Percentiles rank a stretch among this genome's conserved stretches.
Evolutionary conservation across 441 rosid species (phyloP).

Genomic region (Gossypium schwendimanii): DNA sequence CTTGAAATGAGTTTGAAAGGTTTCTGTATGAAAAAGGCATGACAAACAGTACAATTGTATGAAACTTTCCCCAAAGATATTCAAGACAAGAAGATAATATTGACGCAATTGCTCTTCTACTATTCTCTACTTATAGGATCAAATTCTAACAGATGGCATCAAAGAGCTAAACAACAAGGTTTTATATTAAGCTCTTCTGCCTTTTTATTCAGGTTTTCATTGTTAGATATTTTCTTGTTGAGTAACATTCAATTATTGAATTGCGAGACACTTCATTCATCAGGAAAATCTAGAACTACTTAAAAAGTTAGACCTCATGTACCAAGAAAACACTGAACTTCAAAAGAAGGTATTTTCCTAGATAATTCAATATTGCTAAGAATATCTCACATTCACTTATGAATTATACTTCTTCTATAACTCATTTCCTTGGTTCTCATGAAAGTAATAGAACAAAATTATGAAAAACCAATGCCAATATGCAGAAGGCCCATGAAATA

Average conservation of each 20-base stretch:
- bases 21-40: slow-evolving; percentile 63
- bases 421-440: neutral
- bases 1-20: slow-evolving; percentile 66
- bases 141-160: slow-evolving; percentile 45
- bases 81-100: too few relatives aligned
- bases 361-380: neutral
- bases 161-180: slow-evolving; percentile 75
- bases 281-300: slow-evolving; percentile 58
- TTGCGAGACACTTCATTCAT: slow-evolving; percentile 49
- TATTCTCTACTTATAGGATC: slow-evolving; percentile 34
- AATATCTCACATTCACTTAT: neutral
- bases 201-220: neutral
- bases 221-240: neutral
- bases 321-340: slow-evolving; percentile 53
- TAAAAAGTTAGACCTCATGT: slow-evolving; percentile 42
- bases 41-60: neutral
- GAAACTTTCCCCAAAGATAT: neutral
- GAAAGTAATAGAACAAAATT: neutral
- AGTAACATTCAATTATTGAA: slow-evolving; percentile 12
- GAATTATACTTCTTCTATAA: neutral
- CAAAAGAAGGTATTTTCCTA: slow-evolving; percentile 51
- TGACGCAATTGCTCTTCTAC: neutral
- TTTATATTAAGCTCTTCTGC: slow-evolving; percentile 6
- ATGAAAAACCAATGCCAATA: neutral
- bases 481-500: neutral